Percentiles rank a stretch among this genome's conserved stretches.
These are phyloP conservation scores for Lanmaoa pseudosensibilis DNA, from an alignment of 768 basidiomycete species.

Conservation along the genomic window DNA sequence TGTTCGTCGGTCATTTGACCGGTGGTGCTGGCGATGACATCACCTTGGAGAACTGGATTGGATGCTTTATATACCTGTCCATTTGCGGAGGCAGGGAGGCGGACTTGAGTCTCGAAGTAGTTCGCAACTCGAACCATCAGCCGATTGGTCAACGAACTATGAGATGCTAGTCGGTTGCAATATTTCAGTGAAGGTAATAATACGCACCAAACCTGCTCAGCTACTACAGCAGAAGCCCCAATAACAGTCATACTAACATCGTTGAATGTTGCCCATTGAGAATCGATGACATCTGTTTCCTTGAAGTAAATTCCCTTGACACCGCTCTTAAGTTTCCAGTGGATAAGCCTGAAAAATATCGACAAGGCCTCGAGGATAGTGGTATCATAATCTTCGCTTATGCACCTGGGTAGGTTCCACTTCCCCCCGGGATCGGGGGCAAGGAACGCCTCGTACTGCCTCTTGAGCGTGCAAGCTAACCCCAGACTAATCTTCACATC, in stretches of 20 bases:
- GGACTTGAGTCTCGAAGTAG: conserved; percentile 93
- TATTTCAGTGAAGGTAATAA: not conserved
- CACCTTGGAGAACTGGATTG: conserved; percentile 38
- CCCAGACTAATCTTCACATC: conserved; percentile 90
- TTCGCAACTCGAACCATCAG: conserved; percentile 90
- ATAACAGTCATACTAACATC: conserved; percentile 86
- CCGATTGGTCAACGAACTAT: conserved; percentile 87
- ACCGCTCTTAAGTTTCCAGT: conserved; percentile 94
- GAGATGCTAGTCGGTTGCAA: not conserved
- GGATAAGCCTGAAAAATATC: conserved; percentile 90
- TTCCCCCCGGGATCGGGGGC: conserved; percentile 81
- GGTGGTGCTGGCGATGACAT: conserved; percentile 38
- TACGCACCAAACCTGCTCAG: conserved; percentile 90
- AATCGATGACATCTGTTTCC: conserved; percentile 96
- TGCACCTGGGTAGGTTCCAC: conserved; percentile 88
- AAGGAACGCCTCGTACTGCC: conserved; percentile 91
- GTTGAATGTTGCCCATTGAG: conserved; percentile 93
- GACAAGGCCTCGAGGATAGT: conserved; percentile 85
- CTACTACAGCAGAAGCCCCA: conserved; percentile 87
- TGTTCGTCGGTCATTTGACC: conserved; percentile 75
- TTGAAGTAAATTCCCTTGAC: conserved; percentile 93
- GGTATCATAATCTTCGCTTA: conserved; percentile 85
- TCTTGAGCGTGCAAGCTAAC: conserved; percentile 91
- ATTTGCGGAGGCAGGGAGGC: conserved; percentile 57
- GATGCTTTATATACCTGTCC: conserved; percentile 25